These are phyloP conservation scores for Lophiotrema nucula DNA, from an alignment of 495 filamentous ascomycete genomes.

Conservation along the genomic window DNA sequence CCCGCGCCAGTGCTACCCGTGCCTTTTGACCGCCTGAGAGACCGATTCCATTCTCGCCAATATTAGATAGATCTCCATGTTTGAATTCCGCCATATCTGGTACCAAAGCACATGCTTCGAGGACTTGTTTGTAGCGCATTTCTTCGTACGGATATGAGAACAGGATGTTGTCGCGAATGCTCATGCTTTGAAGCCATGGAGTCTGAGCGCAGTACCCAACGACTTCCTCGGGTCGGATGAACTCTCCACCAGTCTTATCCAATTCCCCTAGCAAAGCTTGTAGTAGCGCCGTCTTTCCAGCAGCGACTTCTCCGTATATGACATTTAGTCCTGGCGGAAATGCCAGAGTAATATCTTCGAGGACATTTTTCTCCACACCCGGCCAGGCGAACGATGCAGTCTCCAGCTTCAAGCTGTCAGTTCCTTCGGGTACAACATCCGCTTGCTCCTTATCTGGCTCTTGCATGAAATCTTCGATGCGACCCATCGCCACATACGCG, in stretches of 20 bases:
- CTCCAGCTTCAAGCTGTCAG: slow-evolving; percentile 51
- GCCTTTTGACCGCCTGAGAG: slow-evolving; percentile 44
- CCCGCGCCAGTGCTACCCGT: slow-evolving; percentile 43
- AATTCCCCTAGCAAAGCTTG: slow-evolving; percentile 78
- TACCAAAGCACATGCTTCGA: slow-evolving; percentile 43
- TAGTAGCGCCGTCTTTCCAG: slow-evolving; percentile 78
- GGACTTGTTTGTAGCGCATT: slow-evolving; percentile 49
- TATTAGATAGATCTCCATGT: slow-evolving; percentile 42
- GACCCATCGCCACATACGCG: slow-evolving; percentile 69
- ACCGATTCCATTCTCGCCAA: slow-evolving; percentile 46
- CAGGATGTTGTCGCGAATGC: slow-evolving; percentile 78
- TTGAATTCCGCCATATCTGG: slow-evolving; percentile 43
- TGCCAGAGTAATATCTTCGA: slow-evolving; percentile 59
- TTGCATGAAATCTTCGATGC: slow-evolving; percentile 79
- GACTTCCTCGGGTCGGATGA: slow-evolving; percentile 61
- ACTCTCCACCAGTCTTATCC: slow-evolving; percentile 60
- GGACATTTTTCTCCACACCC: slow-evolving; percentile 57
- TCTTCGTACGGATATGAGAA: slow-evolving; percentile 73
- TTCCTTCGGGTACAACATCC: slow-evolving; percentile 36
- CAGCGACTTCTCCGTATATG: slow-evolving; percentile 68
- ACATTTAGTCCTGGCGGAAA: slow-evolving; percentile 67
- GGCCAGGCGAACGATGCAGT: slow-evolving; percentile 78
- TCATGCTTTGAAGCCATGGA: slow-evolving; percentile 92
- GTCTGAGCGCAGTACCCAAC: slow-evolving; percentile 80
- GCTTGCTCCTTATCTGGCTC: slow-evolving; percentile 70